These are phyloP conservation scores for Lasiosphaeris hirsuta DNA, from an alignment of 495 filamentous ascomycete species.

Conservation along the genomic window DNA sequence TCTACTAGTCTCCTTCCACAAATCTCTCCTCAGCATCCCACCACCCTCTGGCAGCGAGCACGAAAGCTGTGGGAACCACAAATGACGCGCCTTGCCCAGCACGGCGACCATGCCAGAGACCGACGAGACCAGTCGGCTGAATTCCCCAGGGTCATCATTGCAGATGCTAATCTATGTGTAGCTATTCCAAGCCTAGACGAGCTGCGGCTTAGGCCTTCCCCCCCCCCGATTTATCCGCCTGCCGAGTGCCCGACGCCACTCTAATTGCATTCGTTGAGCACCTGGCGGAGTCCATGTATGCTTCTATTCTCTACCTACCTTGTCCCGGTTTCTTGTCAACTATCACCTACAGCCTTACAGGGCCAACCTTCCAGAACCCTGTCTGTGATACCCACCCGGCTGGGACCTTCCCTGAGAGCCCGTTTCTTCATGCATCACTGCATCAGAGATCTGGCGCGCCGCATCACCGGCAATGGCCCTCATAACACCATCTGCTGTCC, in stretches of 20 bases:
- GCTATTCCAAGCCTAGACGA: neutral
- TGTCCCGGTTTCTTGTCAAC: neutral
- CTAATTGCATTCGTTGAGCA: neutral
- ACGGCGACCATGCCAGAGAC: too few relatives aligned
- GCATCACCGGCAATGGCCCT: constrained; percentile 3
- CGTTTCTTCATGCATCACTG: neutral
- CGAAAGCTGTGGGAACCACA: too few relatives aligned
- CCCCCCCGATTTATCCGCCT: constrained; percentile 6
- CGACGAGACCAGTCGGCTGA: too few relatives aligned
- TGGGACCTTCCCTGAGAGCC: neutral
- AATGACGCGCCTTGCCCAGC: too few relatives aligned
- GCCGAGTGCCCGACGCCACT: neutral
- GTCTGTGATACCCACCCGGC: neutral
- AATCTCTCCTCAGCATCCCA: too few relatives aligned
- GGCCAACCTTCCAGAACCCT: neutral
- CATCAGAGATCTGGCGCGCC: neutral
- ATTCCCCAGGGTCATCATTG: too few relatives aligned
- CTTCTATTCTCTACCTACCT: neutral
- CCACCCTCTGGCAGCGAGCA: too few relatives aligned
- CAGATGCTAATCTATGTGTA: constrained; percentile 6
- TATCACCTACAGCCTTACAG: constrained; percentile 2
- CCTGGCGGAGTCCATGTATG: neutral
- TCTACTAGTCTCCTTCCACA: too few relatives aligned
- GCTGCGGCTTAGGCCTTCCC: neutral
- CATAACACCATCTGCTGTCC: neutral